Evolutionary conservation across 306 rosid species (phyloP).

Genomic region (Medicago arabica): DNA sequence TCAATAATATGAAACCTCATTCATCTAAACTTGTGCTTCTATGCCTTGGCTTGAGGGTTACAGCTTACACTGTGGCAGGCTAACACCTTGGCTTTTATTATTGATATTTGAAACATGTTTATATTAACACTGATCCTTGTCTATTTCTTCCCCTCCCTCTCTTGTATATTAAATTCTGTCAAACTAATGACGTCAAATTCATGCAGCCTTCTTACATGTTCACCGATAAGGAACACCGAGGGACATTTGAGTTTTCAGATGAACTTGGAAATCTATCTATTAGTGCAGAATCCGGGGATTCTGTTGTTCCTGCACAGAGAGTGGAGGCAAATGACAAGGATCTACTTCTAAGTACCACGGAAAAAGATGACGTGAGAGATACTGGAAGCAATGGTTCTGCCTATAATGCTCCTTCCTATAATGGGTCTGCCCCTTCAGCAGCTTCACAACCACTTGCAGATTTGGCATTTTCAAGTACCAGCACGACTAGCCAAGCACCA

Average conservation of each 20-base stretch:
- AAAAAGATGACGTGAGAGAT: conserved; percentile 81
- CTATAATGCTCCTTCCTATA: conserved; percentile 83
- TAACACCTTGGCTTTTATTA: not conserved
- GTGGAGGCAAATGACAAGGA: conserved; percentile 97
- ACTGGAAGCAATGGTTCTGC: conserved; percentile 70
- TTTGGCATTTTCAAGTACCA: conserved; percentile 54
- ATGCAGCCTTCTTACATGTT: conserved; percentile 99
- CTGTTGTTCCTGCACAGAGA: conserved; percentile 81
- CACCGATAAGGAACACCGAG: conserved; percentile 94
- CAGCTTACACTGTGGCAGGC: conserved; percentile 17
- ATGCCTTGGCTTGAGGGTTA: not conserved
- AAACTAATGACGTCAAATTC: conserved; percentile 39
- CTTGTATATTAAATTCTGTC: conserved; percentile 30
- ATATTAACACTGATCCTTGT: not conserved
- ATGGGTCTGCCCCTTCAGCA: conserved; percentile 57
- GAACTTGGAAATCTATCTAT: conserved; percentile 85
- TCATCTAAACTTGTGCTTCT: conserved; percentile 17
- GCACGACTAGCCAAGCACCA: conserved; percentile 52
- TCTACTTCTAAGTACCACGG: conserved; percentile 85
- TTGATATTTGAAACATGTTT: conserved; percentile 24
- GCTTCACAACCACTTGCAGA: conserved; percentile 66
- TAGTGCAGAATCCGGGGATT: conserved; percentile 66
- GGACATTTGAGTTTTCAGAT: conserved; percentile 90
- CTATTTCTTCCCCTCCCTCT: conserved; percentile 13
- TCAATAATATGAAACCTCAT: conserved; percentile 21